phyloP scores from a whole-genome alignment of 2,329 filamentous ascomycete genomes.

The Fusarium succisae region DNA sequence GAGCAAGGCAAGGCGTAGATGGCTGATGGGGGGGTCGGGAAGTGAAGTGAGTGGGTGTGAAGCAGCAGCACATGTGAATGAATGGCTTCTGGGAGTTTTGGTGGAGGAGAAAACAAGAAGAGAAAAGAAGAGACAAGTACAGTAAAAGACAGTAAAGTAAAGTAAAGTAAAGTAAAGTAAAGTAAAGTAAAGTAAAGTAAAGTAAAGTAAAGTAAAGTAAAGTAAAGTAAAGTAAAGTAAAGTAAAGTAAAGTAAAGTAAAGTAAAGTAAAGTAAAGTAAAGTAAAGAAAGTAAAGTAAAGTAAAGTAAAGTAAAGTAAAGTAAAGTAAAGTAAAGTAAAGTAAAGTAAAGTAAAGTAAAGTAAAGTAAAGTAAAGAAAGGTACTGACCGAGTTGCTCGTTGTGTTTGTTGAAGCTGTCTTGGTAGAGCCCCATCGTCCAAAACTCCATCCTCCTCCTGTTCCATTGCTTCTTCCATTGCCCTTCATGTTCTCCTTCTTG shows the following conservation, averaged over 20 bases:
- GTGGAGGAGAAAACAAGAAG: background rate
- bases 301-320: background rate
- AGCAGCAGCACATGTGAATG: constrained; percentile 9
- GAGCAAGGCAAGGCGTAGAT: constrained; percentile 18
- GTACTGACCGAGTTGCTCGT: constrained; percentile 9
- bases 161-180: background rate
- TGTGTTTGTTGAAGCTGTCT: constrained; percentile 14
- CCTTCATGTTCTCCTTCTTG: constrained; percentile 31
- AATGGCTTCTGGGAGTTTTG: too few species aligned
- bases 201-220: background rate
- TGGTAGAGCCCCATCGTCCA: constrained; percentile 30
- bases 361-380: background rate
- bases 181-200: background rate
- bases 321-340: background rate
- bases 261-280: background rate
- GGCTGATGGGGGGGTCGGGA: background rate
- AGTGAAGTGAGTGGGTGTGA: constrained; percentile 18
- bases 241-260: background rate
- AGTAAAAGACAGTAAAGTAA: background rate
- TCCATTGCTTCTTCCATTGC: constrained; percentile 12
- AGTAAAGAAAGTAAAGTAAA: background rate
- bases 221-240: background rate
- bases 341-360: background rate
- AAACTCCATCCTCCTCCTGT: constrained; percentile 29
- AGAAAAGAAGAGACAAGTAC: background rate